A percentile compares a stretch with the other conserved stretches of the same genome.
Evolutionary conservation across 768 basidiomycete species (phyloP).

Genomic region (Lactarius hatsudake): DNA sequence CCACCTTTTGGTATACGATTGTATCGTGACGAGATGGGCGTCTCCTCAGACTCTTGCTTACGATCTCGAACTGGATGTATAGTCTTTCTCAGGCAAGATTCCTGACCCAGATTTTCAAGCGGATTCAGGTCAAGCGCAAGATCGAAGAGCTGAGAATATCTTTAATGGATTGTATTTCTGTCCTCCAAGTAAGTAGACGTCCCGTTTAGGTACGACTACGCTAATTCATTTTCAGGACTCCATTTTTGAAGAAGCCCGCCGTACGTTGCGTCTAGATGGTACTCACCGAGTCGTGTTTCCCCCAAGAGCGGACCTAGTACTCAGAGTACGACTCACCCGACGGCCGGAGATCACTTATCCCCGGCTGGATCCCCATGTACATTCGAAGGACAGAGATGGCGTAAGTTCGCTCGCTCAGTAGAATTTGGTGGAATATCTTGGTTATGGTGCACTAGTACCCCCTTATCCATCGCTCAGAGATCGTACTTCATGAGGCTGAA

Average conservation of each 20-base stretch:
- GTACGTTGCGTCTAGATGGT: neutral
- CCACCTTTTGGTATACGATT: neutral
- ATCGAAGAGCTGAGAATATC: conserved; percentile 4
- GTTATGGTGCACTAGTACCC: conserved; percentile 2
- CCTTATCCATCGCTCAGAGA: conserved; percentile 13
- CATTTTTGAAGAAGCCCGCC: neutral
- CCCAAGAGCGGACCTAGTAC: conserved; percentile 8
- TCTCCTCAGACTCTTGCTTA: neutral
- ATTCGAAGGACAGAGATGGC: conserved; percentile 9
- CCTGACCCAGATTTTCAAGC: conserved; percentile 6
- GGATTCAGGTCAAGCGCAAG: neutral
- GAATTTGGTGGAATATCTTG: neutral
- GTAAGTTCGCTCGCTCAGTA: neutral
- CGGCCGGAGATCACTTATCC: neutral
- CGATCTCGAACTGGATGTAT: conserved; percentile 7
- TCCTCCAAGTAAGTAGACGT: conserved; percentile 7
- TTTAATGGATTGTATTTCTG: conserved; percentile 5
- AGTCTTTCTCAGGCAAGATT: conserved; percentile 2
- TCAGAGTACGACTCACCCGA: conserved; percentile 1
- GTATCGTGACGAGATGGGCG: neutral
- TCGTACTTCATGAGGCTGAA: neutral
- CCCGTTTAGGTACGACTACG: neutral
- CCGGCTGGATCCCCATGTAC: neutral
- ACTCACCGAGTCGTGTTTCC: neutral
- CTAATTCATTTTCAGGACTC: neutral